Percentiles rank a stretch among this genome's conserved stretches.
These are phyloP conservation scores for Trypanosoma avium DNA, from an alignment of 208 protist species.

Conservation along the genomic window DNA sequence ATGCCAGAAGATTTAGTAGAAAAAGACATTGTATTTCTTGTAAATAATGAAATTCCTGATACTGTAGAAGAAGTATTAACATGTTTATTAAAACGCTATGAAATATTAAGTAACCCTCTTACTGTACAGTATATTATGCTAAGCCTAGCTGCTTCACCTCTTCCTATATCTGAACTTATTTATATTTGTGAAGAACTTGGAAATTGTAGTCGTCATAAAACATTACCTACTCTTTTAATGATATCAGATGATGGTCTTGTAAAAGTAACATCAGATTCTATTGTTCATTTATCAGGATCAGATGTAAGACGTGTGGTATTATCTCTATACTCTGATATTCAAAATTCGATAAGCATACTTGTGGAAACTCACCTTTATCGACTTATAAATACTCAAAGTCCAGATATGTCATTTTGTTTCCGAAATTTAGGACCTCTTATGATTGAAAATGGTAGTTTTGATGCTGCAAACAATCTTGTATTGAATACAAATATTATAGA, in stretches of 20 bases:
- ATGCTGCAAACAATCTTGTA: constrained; percentile 40
- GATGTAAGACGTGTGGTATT: constrained; percentile 43
- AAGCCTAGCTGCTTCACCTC: constrained; percentile 43
- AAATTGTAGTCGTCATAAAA: constrained; percentile 56
- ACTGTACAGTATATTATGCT: constrained; percentile 64
- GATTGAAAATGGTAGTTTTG: constrained; percentile 73
- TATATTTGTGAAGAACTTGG: constrained; percentile 80
- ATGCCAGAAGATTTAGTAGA: constrained; percentile 29
- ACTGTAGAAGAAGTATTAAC: constrained; percentile 49
- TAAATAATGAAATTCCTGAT: constrained; percentile 51
- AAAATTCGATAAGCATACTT: constrained; percentile 61
- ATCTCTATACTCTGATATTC: constrained; percentile 40
- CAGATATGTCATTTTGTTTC: constrained; percentile 64
- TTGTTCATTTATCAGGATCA: constrained; percentile 42
- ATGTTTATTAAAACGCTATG: constrained; percentile 40
- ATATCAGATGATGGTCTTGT: constrained; percentile 67
- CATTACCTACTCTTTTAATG: constrained; percentile 60
- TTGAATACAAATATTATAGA: constrained; percentile 58
- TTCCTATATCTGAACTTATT: constrained; percentile 69
- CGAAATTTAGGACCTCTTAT: constrained; percentile 60
- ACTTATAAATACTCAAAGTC: constrained; percentile 64
- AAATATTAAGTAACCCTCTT: constrained; percentile 34
- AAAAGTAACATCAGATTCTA: constrained; percentile 41
- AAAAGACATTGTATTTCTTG: constrained; percentile 28
- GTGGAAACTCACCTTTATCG: constrained; percentile 80